Conservation (phyloP, 371 early-diverging fungal genomes). For the Funneliformis caledonium region DNA sequence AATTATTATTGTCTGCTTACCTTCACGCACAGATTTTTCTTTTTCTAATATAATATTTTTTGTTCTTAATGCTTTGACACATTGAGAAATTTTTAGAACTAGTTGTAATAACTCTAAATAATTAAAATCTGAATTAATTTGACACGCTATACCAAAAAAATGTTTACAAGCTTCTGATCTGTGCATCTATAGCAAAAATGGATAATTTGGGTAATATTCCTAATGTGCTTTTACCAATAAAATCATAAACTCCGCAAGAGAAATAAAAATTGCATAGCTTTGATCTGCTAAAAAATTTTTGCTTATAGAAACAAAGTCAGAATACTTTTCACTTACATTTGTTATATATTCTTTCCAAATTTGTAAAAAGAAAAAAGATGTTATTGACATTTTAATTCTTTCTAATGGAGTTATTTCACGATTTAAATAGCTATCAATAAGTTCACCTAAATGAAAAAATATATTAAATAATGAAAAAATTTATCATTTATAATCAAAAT, state of each 20-base stretch:
- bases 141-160: neutral
- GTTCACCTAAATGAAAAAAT: neutral
- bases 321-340: neutral
- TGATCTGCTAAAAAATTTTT: neutral
- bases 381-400: neutral
- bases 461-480: neutral
- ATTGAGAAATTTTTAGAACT: slow-evolving; percentile 8
- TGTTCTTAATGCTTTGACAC: neutral
- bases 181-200: neutral
- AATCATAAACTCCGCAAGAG: neutral
- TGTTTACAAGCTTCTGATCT: neutral
- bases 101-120: neutral
- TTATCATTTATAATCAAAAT: neutral
- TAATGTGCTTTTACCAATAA: neutral
- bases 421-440: slow-evolving; percentile 16
- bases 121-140: slow-evolving; percentile 26
- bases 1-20: neutral
- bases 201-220: neutral
- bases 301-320: neutral
- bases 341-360: neutral
- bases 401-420: neutral
- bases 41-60: neutral
- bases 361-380: neutral
- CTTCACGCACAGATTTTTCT: neutral
- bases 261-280: neutral